Evolutionary conservation across 2,329 filamentous ascomycete species (phyloP).

Genomic region (Diplodia corticola): DNA sequence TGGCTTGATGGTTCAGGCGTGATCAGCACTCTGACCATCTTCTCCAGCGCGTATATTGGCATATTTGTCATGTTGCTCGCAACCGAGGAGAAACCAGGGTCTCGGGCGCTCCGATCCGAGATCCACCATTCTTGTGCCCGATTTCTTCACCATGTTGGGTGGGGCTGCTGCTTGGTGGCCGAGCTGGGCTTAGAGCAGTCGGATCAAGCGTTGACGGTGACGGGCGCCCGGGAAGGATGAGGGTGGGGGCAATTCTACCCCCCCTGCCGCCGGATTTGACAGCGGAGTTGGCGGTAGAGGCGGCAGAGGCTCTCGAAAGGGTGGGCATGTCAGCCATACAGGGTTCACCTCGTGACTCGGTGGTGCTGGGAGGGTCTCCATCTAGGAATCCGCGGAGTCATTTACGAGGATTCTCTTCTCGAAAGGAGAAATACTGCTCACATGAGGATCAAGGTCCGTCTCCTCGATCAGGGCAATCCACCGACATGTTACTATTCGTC

Average conservation of each 20-base stretch:
- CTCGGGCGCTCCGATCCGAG: not conserved
- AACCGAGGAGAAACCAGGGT: not conserved
- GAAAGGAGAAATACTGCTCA: no score
- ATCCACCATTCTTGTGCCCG: not conserved
- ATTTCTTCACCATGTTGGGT: not conserved
- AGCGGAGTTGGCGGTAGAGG: not conserved
- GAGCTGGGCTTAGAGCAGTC: not conserved
- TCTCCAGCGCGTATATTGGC: not conserved
- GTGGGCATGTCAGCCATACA: not conserved
- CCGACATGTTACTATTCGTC: no score
- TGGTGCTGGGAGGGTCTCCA: not conserved
- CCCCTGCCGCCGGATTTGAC: not conserved
- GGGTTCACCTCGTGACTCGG: not conserved
- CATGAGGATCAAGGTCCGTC: no score
- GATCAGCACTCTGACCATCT: not conserved
- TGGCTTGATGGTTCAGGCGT: not conserved
- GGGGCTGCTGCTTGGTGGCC: not conserved
- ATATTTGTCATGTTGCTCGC: not conserved
- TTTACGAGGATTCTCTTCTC: no score
- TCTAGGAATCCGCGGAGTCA: no score
- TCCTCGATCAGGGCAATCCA: no score
- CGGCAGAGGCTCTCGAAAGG: not conserved
- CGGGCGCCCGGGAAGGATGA: not conserved
- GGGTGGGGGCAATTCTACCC: not conserved
- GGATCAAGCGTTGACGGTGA: not conserved